phyloP scores from a whole-genome alignment of 305 asterid species.

The Fraxinus dipetala region DNA sequence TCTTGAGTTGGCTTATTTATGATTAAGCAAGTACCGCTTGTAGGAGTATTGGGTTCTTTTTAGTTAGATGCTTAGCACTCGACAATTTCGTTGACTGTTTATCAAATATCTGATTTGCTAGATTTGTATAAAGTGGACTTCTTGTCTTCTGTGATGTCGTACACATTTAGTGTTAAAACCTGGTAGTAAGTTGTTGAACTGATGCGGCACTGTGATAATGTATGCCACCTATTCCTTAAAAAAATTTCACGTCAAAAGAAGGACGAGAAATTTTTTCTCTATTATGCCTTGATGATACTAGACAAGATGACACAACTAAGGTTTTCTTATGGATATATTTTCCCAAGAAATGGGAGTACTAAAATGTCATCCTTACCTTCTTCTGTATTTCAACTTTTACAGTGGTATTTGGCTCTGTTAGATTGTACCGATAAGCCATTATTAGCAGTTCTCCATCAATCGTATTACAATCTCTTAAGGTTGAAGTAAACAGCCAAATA shows the following conservation, averaged over 20 bases:
- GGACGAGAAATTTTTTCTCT: background rate
- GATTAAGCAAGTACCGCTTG: background rate
- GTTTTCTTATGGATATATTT: background rate
- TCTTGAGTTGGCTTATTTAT: constrained; percentile 12
- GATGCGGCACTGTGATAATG: constrained; percentile 1
- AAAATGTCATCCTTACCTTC: background rate
- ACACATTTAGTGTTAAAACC: background rate
- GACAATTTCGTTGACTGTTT: background rate
- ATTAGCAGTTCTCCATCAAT: background rate
- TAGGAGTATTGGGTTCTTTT: background rate
- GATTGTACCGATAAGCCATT: background rate
- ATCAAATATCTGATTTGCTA: background rate
- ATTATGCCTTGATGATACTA: background rate
- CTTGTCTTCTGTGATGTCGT: background rate
- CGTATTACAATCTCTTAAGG: background rate
- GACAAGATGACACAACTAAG: background rate
- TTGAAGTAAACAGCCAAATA: background rate
- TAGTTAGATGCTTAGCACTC: background rate
- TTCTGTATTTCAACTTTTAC: background rate
- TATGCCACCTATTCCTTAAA: background rate
- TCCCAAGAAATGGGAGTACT: background rate
- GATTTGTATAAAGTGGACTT: background rate
- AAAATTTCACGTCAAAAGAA: constrained; percentile 13
- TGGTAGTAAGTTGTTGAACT: background rate
- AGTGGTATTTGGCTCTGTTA: constrained; percentile 9